These are phyloP conservation scores for Zygnema cylindricum DNA, from an alignment of 139 green algal genomes.

Conservation along the genomic window DNA sequence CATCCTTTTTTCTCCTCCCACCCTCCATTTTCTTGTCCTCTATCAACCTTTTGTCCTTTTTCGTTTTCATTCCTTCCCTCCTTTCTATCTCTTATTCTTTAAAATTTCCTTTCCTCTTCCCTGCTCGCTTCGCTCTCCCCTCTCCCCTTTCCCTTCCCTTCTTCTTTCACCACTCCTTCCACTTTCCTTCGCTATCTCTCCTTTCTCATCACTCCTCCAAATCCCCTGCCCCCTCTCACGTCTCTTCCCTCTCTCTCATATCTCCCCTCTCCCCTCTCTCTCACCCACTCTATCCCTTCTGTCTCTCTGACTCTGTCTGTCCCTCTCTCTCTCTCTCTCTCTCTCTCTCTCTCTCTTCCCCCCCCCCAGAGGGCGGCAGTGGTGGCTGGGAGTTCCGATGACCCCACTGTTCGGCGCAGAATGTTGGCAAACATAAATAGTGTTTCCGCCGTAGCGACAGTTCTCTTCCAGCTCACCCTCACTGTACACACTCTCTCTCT, in stretches of 20 bases:
- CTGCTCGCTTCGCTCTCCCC: no score
- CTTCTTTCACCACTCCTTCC: neutral
- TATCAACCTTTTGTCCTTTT: no score
- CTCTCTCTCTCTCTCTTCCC: no score
- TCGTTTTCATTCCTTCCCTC: neutral
- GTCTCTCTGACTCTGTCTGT: no score
- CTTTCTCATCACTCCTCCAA: no score
- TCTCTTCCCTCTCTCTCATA: no score
- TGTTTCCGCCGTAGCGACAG: conserved; percentile 35
- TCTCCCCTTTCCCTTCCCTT: neutral
- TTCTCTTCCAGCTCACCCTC: conserved; percentile 47
- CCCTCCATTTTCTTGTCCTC: neutral
- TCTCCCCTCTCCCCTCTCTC: no score
- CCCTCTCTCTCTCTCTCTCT: neutral
- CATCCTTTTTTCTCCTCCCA: conserved; percentile 5
- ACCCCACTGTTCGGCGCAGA: conserved; percentile 4
- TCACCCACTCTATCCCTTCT: no score
- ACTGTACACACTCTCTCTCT: conserved; percentile 30
- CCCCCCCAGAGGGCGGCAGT: conserved; percentile 25
- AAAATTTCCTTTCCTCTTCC: neutral
- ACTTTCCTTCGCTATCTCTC: no score
- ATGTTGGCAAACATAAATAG: conserved; percentile 43
- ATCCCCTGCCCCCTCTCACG: no score
- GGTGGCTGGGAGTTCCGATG: neutral
- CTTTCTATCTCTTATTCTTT: conserved; percentile 1